Percentiles rank a stretch among this genome's conserved stretches.
Evolutionary conservation across 2,329 filamentous ascomycete genomes (phyloP).

Genomic region (Arthrinium puccinioides): DNA sequence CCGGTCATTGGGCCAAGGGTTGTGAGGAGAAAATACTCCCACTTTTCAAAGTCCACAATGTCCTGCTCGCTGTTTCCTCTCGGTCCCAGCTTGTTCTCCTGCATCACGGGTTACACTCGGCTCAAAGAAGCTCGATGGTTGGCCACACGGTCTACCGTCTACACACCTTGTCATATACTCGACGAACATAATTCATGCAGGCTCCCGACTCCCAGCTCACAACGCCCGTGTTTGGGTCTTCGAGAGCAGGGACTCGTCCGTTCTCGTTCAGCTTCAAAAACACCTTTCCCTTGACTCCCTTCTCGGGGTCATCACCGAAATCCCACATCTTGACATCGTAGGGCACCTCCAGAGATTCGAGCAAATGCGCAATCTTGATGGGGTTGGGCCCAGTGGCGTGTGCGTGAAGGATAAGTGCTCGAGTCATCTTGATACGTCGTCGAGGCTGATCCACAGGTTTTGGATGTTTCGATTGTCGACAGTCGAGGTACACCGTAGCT

Average conservation of each 20-base stretch:
- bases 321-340: constrained; percentile 34
- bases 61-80: constrained; percentile 26
- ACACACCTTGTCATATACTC: constrained; percentile 34
- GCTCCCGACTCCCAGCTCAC: constrained; percentile 30
- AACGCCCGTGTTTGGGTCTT: constrained; percentile 29
- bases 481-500: too few relatives aligned
- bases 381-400: constrained; percentile 33
- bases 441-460: too few relatives aligned
- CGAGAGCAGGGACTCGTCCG: constrained; percentile 30
- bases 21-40: constrained; percentile 33
- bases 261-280: constrained; percentile 36
- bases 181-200: constrained; percentile 28
- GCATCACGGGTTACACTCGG: too few relatives aligned
- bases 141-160: too few relatives aligned
- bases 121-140: too few relatives aligned
- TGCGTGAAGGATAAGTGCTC: constrained; percentile 31
- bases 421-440: too few relatives aligned
- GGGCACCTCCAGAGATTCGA: constrained; percentile 31
- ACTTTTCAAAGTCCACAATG: constrained; percentile 35
- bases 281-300: constrained; percentile 26
- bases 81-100: constrained; percentile 28
- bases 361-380: constrained; percentile 32
- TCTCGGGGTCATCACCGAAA: constrained; percentile 27
- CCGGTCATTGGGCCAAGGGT: constrained; percentile 34
- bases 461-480: too few relatives aligned